Conservation (phyloP, 768 basidiomycete genomes). For the Lactarius deliciosus region DNA sequence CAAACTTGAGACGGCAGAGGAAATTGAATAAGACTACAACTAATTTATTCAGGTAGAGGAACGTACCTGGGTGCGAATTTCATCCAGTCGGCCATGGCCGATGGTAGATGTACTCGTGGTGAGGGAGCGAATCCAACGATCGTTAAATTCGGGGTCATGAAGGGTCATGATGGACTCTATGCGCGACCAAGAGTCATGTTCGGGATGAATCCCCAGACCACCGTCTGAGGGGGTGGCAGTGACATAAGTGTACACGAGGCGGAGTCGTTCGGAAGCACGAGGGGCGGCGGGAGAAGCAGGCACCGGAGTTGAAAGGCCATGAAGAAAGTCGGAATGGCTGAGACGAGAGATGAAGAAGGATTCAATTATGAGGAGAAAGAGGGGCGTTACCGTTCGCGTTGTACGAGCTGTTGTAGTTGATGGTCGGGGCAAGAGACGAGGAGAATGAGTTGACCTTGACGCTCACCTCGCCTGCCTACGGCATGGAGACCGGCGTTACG, state of each 20-base stretch:
- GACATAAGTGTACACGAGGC: conserved; percentile 72
- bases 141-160: conserved; percentile 82
- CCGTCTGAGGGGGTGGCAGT: conserved; percentile 72
- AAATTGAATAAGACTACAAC: conserved; percentile 17
- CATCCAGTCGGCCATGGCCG: conserved; percentile 61
- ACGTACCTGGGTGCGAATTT: conserved; percentile 69
- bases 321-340: conserved; percentile 76
- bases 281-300: conserved; percentile 45
- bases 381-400: conserved; percentile 65
- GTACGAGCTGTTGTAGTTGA: conserved; percentile 62
- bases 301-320: conserved; percentile 61
- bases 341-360: not conserved
- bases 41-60: not conserved
- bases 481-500: conserved; percentile 63
- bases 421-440: conserved; percentile 69
- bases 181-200: conserved; percentile 70
- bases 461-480: conserved; percentile 75
- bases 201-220: conserved; percentile 80
- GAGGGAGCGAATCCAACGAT: conserved; percentile 77
- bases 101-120: conserved; percentile 60
- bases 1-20: conserved; percentile 49
- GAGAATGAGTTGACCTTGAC: conserved; percentile 70
- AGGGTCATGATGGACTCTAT: conserved; percentile 80
- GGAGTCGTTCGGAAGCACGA: conserved; percentile 73
- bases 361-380: not conserved